These are phyloP conservation scores for Cyberlindnera mycetangii DNA, from an alignment of 805 yeast species.

Conservation along the genomic window DNA sequence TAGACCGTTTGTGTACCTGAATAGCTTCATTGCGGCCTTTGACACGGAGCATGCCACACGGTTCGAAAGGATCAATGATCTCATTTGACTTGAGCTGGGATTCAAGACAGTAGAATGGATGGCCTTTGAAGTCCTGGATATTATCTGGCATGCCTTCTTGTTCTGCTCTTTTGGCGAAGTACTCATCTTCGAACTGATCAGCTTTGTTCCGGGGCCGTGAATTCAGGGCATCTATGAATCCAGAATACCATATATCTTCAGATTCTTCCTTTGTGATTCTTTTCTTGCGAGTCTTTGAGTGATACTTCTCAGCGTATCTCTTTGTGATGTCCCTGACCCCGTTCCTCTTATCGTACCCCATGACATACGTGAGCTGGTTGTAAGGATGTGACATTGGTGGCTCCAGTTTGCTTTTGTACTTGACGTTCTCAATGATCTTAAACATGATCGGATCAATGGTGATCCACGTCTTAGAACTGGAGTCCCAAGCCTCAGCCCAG, in stretches of 20 bases:
- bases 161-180: slow-evolving; percentile 57
- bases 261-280: slow-evolving; percentile 62
- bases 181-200: slow-evolving; percentile 52
- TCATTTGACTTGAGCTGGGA: slow-evolving; percentile 72
- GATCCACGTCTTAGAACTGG: slow-evolving; percentile 68
- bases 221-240: slow-evolving; percentile 32
- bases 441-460: slow-evolving; percentile 78
- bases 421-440: slow-evolving; percentile 58
- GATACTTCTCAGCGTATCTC: slow-evolving; percentile 67
- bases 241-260: slow-evolving; percentile 54
- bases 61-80: slow-evolving; percentile 60
- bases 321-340: slow-evolving; percentile 81
- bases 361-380: slow-evolving; percentile 66
- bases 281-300: slow-evolving; percentile 72
- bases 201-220: slow-evolving; percentile 19
- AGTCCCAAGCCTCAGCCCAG: slow-evolving; percentile 96
- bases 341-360: slow-evolving; percentile 69
- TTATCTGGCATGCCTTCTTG: slow-evolving; percentile 87
- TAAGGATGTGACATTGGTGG: slow-evolving; percentile 62
- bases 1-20: slow-evolving; percentile 65
- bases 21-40: slow-evolving; percentile 42
- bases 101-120: slow-evolving; percentile 82
- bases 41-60: slow-evolving; percentile 70
- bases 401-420: slow-evolving; percentile 56
- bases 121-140: slow-evolving; percentile 78